Percentiles rank a stretch among this genome's conserved stretches.
Conservation (phyloP, 371 early-diverging fungal genomes). For the Haplosporangium sp. region DNA sequence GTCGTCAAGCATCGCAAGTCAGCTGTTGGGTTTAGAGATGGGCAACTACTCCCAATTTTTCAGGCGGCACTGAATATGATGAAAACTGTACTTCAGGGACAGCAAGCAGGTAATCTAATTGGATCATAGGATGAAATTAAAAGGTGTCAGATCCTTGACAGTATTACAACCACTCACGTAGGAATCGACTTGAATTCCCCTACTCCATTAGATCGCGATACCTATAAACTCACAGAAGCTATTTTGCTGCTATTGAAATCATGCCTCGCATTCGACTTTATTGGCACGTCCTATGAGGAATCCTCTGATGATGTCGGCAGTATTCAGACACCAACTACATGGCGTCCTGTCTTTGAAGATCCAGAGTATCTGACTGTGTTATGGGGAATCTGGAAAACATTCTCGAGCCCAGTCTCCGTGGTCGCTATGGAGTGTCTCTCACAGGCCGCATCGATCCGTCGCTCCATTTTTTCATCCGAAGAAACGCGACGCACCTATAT, state of each 20-base stretch:
- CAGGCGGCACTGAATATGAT: conserved; percentile 73
- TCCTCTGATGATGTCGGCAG: conserved; percentile 85
- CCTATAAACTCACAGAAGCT: conserved; percentile 68
- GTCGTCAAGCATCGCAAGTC: conserved; percentile 65
- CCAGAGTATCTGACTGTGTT: conserved; percentile 74
- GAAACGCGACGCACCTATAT: conserved; percentile 77
- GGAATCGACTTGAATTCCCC: not conserved
- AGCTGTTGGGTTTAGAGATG: conserved; percentile 87
- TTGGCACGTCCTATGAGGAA: conserved; percentile 87
- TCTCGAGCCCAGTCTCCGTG: conserved; percentile 25
- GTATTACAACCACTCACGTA: no score
- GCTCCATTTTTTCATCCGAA: conserved; percentile 83
- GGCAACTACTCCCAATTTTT: conserved; percentile 79
- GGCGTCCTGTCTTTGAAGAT: conserved; percentile 80
- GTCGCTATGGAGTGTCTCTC: conserved; percentile 88
- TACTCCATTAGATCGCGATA: conserved; percentile 53
- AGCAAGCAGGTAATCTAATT: conserved; percentile 10
- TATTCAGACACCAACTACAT: conserved; percentile 83
- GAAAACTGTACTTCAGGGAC: conserved; percentile 30
- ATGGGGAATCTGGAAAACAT: conserved; percentile 75
- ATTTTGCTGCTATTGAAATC: conserved; percentile 73
- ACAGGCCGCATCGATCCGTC: conserved; percentile 81
- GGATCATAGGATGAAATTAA: no score
- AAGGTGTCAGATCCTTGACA: no score
- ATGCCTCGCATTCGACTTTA: conserved; percentile 88